Conservation (phyloP, 768 basidiomycete species). For the Hydnum rufescens region DNA sequence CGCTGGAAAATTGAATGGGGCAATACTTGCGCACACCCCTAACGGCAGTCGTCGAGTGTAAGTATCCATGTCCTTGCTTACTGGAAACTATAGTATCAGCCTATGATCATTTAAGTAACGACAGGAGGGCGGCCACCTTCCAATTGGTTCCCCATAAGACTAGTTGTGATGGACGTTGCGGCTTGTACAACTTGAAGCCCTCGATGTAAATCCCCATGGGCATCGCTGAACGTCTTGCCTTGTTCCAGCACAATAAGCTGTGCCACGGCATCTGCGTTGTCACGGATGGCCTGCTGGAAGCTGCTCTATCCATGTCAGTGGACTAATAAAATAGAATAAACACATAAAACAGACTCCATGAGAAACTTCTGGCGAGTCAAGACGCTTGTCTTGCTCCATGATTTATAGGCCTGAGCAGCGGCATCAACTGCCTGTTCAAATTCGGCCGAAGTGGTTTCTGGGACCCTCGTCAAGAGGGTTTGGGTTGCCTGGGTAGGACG, state of each 20-base stretch:
- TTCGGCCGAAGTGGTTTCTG: slow-evolving; percentile 66
- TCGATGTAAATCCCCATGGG: slow-evolving; percentile 83
- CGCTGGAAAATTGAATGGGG: slow-evolving; percentile 84
- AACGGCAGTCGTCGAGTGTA: slow-evolving; percentile 20
- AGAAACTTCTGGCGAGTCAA: slow-evolving; percentile 74
- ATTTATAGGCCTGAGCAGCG: slow-evolving; percentile 67
- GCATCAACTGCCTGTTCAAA: slow-evolving; percentile 69
- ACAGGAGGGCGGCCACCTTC: slow-evolving; percentile 25
- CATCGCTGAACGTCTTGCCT: slow-evolving; percentile 87
- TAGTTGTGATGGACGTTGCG: slow-evolving; percentile 61
- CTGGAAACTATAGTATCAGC: slow-evolving; percentile 15
- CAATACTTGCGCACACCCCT: slow-evolving; percentile 26
- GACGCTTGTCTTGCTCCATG: slow-evolving; percentile 75
- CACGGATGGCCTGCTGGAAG: slow-evolving; percentile 68
- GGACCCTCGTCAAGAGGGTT: slow-evolving; percentile 70
- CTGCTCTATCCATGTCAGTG: slow-evolving; percentile 22
- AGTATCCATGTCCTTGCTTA: slow-evolving; percentile 33
- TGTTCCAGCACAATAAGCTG: slow-evolving; percentile 85
- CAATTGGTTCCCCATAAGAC: slow-evolving; percentile 74
- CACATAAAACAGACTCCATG: slow-evolving; percentile 45
- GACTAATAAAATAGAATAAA: not conserved
- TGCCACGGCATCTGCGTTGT: slow-evolving; percentile 73
- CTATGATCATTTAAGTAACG: not conserved
- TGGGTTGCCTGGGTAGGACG: slow-evolving; percentile 51
- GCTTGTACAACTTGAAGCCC: slow-evolving; percentile 80